phyloP scores from a whole-genome alignment of 2,329 filamentous ascomycete genomes.

The Ascochyta pisi region DNA sequence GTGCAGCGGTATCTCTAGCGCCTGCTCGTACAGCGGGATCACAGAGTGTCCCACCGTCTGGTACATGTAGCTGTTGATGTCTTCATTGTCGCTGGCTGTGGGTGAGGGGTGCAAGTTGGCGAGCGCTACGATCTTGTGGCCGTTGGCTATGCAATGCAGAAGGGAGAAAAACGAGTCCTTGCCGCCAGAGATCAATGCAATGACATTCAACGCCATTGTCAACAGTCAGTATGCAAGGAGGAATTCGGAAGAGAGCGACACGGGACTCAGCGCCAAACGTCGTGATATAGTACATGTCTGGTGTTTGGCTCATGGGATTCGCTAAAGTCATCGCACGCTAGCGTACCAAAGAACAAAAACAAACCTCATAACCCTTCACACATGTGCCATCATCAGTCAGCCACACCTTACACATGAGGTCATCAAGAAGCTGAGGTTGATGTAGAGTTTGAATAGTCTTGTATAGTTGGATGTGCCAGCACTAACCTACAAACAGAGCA shows the following conservation, averaged over 20 bases:
- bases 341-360: constrained; percentile 14
- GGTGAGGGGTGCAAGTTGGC: constrained; percentile 79
- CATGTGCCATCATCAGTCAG: neutral
- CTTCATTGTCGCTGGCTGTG: constrained; percentile 53
- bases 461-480: constrained; percentile 42
- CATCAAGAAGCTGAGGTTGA: neutral
- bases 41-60: constrained; percentile 92
- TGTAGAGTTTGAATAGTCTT: constrained; percentile 21
- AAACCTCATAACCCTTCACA: neutral
- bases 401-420: neutral
- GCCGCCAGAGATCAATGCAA: constrained; percentile 91
- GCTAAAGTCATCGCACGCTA: constrained; percentile 16
- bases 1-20: constrained; percentile 83
- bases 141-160: constrained; percentile 86
- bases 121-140: constrained; percentile 83
- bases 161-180: constrained; percentile 97
- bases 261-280: neutral
- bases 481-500: constrained; percentile 39
- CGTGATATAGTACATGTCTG: constrained; percentile 2
- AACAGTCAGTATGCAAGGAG: neutral
- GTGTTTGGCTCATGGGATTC: constrained; percentile 8
- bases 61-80: constrained; percentile 99
- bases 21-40: constrained; percentile 82
- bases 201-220: constrained; percentile 61
- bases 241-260: neutral